Conservation (phyloP, 148 eudicot genomes). For the Rhododendron griersonianum region DNA sequence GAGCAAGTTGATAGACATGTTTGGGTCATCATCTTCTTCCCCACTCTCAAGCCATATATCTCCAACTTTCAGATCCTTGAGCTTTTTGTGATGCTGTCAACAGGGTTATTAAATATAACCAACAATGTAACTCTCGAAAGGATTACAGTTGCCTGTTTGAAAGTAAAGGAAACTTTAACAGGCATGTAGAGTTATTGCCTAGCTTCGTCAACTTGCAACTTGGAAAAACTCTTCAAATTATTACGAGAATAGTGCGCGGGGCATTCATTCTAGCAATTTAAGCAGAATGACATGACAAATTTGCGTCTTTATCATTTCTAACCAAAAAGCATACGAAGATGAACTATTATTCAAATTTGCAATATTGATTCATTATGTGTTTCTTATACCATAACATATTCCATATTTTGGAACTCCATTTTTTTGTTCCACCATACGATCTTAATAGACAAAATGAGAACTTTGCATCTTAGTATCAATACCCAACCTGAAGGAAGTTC, state of each 20-base stretch:
- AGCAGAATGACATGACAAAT: background rate
- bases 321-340: background rate
- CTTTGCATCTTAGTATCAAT: background rate
- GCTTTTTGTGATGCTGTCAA: constrained; percentile 47
- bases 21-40: constrained; percentile 41
- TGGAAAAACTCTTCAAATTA: background rate
- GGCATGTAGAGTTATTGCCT: background rate
- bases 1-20: constrained; percentile 42
- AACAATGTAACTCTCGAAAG: background rate
- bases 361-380: background rate
- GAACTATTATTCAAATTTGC: background rate
- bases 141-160: background rate
- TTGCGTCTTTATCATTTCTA: background rate
- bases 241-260: background rate
- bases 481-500: constrained; percentile 62
- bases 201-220: background rate
- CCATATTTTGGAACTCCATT: background rate
- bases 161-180: background rate
- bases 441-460: background rate
- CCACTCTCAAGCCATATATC: constrained; percentile 36
- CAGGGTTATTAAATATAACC: background rate
- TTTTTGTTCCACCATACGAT: background rate
- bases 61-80: constrained; percentile 42
- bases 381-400: background rate
- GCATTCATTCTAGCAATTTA: background rate